These are phyloP conservation scores for Podospora appendiculata DNA, from an alignment of 495 filamentous ascomycete species.

Conservation along the genomic window DNA sequence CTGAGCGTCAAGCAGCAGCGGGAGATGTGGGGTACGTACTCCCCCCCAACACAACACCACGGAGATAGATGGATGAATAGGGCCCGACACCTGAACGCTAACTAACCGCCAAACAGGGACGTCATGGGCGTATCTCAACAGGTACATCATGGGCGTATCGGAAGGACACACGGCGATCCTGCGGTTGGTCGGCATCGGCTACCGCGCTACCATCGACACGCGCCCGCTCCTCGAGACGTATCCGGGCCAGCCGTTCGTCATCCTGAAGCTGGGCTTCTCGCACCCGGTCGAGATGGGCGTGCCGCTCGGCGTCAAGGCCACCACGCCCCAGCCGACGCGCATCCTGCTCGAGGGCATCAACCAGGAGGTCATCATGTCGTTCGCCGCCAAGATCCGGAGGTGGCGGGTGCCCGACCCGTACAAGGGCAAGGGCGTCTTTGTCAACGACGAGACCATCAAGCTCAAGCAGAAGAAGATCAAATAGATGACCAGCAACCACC, in stretches of 20 bases:
- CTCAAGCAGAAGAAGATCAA: conserved; percentile 99
- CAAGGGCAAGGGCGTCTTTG: conserved; percentile 98
- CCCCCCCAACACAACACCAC: not conserved
- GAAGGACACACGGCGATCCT: conserved; percentile 93
- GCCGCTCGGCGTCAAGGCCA: conserved; percentile 76
- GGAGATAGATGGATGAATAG: too few species aligned
- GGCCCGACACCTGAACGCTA: not conserved
- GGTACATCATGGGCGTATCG: conserved; percentile 84
- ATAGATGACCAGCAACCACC: conserved; percentile 36
- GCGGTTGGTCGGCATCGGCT: conserved; percentile 92
- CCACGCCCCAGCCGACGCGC: conserved; percentile 85
- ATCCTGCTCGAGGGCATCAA: conserved; percentile 84
- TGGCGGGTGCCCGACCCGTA: conserved; percentile 96
- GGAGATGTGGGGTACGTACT: conserved; percentile 90
- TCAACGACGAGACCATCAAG: conserved; percentile 95
- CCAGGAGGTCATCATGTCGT: conserved; percentile 77
- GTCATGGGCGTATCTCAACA: conserved; percentile 78
- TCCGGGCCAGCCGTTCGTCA: conserved; percentile 78
- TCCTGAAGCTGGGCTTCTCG: conserved; percentile 89
- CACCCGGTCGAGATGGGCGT: conserved; percentile 87
- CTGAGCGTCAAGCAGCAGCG: conserved; percentile 60
- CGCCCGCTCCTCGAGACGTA: conserved; percentile 65
- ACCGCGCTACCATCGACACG: conserved; percentile 78
- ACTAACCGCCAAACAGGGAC: conserved; percentile 53
- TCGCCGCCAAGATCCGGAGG: conserved; percentile 77